Percentiles rank a stretch among this genome's conserved stretches.
Evolutionary conservation across 176 grass and related monocot species (phyloP).

Genomic region (Panicum miliaceum): DNA sequence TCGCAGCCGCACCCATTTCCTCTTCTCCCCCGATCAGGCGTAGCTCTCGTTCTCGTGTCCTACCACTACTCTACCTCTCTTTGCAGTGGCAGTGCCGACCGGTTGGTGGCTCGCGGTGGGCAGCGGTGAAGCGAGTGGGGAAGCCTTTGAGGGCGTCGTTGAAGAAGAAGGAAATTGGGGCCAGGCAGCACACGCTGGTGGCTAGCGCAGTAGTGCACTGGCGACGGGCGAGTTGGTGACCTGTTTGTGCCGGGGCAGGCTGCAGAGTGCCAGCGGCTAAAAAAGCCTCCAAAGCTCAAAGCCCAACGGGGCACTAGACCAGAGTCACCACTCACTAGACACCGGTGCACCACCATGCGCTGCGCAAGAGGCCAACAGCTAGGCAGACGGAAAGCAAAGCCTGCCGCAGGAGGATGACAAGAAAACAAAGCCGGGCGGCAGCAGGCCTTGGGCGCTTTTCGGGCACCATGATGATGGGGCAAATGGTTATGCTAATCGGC

Average conservation of each 20-base stretch:
- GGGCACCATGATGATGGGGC: constrained; percentile 42
- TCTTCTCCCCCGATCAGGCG: no score
- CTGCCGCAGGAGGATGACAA: constrained; percentile 13
- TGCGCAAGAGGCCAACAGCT: neutral
- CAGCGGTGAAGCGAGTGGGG: neutral
- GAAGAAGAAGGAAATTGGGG: neutral
- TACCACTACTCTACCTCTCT: neutral
- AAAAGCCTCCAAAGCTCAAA: neutral
- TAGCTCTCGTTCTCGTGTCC: neutral
- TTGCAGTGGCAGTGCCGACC: neutral
- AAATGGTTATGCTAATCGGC: constrained; percentile 49
- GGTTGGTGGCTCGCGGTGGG: neutral
- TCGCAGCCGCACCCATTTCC: constrained; percentile 3
- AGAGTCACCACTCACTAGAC: no score
- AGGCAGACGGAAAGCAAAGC: constrained; percentile 18
- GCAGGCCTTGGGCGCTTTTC: constrained; percentile 37
- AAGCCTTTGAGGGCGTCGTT: constrained; percentile 14
- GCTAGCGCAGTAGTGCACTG: neutral
- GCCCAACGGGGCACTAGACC: neutral
- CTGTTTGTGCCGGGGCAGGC: neutral
- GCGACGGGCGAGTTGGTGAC: neutral
- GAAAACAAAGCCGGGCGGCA: neutral
- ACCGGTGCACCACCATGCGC: neutral
- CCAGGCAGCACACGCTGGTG: constrained; percentile 43
- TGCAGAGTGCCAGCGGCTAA: neutral